Evolutionary conservation across 1,139 yeast species (phyloP), one percentile per base, ranked within the genome.

Genomic region (Taiozyma onychis): DNA sequence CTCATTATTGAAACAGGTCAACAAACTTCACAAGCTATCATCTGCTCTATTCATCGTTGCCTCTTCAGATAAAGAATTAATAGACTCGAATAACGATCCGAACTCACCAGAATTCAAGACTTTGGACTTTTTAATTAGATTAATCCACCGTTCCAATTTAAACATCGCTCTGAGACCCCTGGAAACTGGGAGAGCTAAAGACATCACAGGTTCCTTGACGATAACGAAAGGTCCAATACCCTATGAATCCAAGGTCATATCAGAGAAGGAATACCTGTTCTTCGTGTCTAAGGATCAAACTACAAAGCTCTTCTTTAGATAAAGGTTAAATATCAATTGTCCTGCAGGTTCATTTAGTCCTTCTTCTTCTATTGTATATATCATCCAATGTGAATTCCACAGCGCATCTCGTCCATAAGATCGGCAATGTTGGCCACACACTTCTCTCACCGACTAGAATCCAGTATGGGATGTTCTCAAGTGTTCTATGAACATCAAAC

Each of bases 341-440:
- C 30, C 13, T 24, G 8, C 24, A 22, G 3, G 22, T 13, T 51
- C 49, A 50, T 34, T 51, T 59, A 32, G 59, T 66, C 58, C 74
- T 76, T 68, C 66, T 76, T 81, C 59, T 84, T 75, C 64, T 55
- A 48, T 59, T 60, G 48, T 58, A 59, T 42, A 61, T 39, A 46
- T 85, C 90, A 65, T 91, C 96, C 52, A 93, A 73, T 34, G 91
- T 87, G 70, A 87, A 88, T 69, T 93, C 99, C 51, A 91, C 86
- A 1, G 93, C 82, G 62, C 97, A 88, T 49, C 99, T 73, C 0
- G 96, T 87, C 82, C 91, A 85, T 43, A 95, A 73, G 44, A 91
- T 72, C 0, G 97, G 89, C 56, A 89, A 76, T 53, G 88, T 79
- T 1, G 97, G 96, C 99, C 99, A 93, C 0, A 91, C 90, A 46